Percentiles rank a stretch among this genome's conserved stretches.
Evolutionary conservation across 495 filamentous ascomycete species (phyloP).

Genomic region (Xylaria longipes): DNA sequence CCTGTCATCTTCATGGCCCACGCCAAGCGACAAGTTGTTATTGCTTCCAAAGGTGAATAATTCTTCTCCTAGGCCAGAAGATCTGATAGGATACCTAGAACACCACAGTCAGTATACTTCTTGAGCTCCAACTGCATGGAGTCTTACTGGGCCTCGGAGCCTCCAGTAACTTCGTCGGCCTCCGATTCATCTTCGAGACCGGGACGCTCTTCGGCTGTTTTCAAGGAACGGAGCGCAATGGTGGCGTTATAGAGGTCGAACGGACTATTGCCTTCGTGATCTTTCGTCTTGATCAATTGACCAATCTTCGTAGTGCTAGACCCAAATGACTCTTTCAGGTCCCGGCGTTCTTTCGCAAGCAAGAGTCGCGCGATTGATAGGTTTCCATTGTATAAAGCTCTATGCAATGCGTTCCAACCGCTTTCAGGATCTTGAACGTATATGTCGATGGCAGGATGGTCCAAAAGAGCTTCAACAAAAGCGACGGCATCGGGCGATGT

Average conservation of each 20-base stretch:
- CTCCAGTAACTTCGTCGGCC: slow-evolving; percentile 42
- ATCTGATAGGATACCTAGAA: slow-evolving; percentile 33
- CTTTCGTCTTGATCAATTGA: slow-evolving; percentile 90
- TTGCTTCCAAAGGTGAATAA: slow-evolving; percentile 93
- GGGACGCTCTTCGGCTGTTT: slow-evolving; percentile 34
- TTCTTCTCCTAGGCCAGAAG: slow-evolving; percentile 72
- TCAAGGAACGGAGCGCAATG: slow-evolving; percentile 66
- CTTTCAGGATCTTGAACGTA: slow-evolving; percentile 87
- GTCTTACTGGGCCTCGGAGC: slow-evolving; percentile 35
- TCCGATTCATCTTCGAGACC: slow-evolving; percentile 48
- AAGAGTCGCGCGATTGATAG: slow-evolving; percentile 82
- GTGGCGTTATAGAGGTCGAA: slow-evolving; percentile 90
- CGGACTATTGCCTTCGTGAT: slow-evolving; percentile 91
- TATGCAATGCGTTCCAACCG: slow-evolving; percentile 94
- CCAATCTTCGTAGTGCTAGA: slow-evolving; percentile 53
- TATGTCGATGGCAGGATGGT: slow-evolving; percentile 83
- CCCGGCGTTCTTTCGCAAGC: slow-evolving; percentile 73
- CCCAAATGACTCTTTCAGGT: slow-evolving; percentile 62
- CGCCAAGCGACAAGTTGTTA: slow-evolving; percentile 89
- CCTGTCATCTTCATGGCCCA: slow-evolving; percentile 91
- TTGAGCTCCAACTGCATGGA: neutral
- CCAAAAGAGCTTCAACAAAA: slow-evolving; percentile 79
- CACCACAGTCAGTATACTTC: slow-evolving; percentile 14
- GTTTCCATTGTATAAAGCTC: slow-evolving; percentile 92
- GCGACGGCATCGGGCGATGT: slow-evolving; percentile 66